Conservation (phyloP, 1,284 basidiomycete species). For the Malassezia equina region DNA sequence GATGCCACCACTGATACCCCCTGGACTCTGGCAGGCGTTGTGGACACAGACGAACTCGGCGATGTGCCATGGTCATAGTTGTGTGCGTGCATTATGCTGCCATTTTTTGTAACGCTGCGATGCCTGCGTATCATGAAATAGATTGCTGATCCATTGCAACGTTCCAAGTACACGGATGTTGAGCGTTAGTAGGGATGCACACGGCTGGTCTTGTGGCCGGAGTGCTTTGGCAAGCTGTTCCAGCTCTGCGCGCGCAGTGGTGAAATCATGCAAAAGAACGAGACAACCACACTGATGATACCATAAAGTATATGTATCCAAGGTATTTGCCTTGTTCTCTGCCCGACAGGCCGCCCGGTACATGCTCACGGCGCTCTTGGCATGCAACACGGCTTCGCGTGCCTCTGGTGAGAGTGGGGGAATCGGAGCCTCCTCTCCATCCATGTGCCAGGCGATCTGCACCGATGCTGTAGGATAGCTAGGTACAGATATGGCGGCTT, state of each 20-base stretch:
- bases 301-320: background rate
- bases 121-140: background rate
- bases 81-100: background rate
- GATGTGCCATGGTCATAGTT: constrained; percentile 7
- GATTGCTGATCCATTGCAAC: constrained; percentile 2
- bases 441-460: background rate
- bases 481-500: background rate
- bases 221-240: constrained; percentile 5
- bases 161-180: constrained; percentile 12
- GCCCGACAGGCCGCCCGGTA: background rate
- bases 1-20: background rate
- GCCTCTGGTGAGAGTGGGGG: background rate
- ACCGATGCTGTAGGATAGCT: background rate
- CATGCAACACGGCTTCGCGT: constrained; percentile 1
- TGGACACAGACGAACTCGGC: constrained; percentile 7
- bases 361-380: background rate
- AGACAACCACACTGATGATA: constrained; percentile 4
- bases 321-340: background rate
- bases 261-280: constrained; percentile 4
- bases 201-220: background rate
- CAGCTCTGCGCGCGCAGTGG: background rate
- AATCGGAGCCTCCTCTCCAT: constrained; percentile 2
- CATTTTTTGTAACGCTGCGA: constrained; percentile 8
- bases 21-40: background rate
- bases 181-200: background rate